Percentiles rank a stretch among this genome's conserved stretches.
Conservation (phyloP, 371 early-diverging fungal species). For the Rhizopus sp. region DNA sequence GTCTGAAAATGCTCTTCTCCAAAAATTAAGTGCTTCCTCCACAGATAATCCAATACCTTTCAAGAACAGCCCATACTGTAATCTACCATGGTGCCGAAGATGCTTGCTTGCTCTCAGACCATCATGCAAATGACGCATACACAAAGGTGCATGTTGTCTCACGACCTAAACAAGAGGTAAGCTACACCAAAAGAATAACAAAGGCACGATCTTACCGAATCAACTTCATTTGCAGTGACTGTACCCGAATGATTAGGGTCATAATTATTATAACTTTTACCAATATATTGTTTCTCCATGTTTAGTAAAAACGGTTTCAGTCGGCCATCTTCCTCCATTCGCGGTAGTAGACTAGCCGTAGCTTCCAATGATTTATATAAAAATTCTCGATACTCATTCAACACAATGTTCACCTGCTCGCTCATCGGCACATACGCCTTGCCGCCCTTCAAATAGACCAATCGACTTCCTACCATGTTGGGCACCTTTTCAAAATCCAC, state of each 20-base stretch:
- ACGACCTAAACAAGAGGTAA: constrained; percentile 39
- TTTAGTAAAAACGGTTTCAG: constrained; percentile 85
- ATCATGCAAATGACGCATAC: constrained; percentile 86
- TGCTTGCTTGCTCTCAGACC: constrained; percentile 77
- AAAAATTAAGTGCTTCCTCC: constrained; percentile 91
- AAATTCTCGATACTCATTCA: constrained; percentile 73
- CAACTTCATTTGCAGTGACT: constrained; percentile 67
- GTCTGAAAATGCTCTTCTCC: constrained; percentile 80
- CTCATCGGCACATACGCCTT: constrained; percentile 83
- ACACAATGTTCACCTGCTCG: constrained; percentile 75
- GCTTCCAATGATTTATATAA: constrained; percentile 33
- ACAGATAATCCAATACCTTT: constrained; percentile 92
- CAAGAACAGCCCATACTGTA: constrained; percentile 93
- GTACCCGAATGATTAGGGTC: constrained; percentile 48
- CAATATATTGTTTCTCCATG: constrained; percentile 82
- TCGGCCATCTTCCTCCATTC: constrained; percentile 94
- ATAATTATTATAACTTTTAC: constrained; percentile 55
- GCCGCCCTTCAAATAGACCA: constrained; percentile 76
- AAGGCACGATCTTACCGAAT: constrained; percentile 41
- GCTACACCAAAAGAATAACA: not conserved
- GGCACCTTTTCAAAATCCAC: constrained; percentile 87
- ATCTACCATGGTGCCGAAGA: constrained; percentile 85
- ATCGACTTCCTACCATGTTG: constrained; percentile 71
- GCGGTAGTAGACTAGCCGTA: constrained; percentile 74
- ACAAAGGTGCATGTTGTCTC: constrained; percentile 82